Conservation (phyloP, 306 rosid species). For the Cucumis cinereus region DNA sequence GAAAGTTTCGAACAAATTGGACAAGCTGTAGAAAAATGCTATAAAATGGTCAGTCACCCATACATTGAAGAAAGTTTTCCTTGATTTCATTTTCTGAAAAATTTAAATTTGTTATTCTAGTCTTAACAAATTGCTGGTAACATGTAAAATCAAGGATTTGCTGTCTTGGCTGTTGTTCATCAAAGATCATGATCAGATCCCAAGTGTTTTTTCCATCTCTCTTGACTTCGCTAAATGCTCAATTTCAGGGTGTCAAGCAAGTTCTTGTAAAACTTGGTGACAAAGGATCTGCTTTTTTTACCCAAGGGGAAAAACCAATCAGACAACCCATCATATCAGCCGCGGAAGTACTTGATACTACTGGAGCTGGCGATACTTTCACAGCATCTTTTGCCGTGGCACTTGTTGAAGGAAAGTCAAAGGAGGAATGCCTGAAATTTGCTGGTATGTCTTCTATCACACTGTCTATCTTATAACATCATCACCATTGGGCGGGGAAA, state of each 20-base stretch:
- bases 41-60: conserved; percentile 57
- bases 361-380: conserved; percentile 94
- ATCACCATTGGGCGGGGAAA: background rate
- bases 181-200: background rate
- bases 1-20: conserved; percentile 56
- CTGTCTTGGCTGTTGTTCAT: background rate
- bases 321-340: conserved; percentile 53
- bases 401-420: conserved; percentile 69
- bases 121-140: background rate
- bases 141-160: background rate
- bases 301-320: conserved; percentile 73
- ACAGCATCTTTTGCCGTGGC: conserved; percentile 93
- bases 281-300: conserved; percentile 72
- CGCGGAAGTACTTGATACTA: conserved; percentile 57
- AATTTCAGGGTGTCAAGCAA: conserved; percentile 67
- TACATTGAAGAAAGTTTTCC: background rate
- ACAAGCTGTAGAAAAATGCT: conserved; percentile 53
- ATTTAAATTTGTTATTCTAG: background rate
- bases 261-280: conserved; percentile 81
- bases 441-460: conserved; percentile 36
- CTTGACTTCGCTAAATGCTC: background rate
- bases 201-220: background rate
- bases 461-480: background rate
- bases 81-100: background rate
- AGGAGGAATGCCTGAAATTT: conserved; percentile 56